These are phyloP conservation scores for Colletotrichum sublineola DNA, from an alignment of 2,329 filamentous ascomycete species.

Conservation along the genomic window DNA sequence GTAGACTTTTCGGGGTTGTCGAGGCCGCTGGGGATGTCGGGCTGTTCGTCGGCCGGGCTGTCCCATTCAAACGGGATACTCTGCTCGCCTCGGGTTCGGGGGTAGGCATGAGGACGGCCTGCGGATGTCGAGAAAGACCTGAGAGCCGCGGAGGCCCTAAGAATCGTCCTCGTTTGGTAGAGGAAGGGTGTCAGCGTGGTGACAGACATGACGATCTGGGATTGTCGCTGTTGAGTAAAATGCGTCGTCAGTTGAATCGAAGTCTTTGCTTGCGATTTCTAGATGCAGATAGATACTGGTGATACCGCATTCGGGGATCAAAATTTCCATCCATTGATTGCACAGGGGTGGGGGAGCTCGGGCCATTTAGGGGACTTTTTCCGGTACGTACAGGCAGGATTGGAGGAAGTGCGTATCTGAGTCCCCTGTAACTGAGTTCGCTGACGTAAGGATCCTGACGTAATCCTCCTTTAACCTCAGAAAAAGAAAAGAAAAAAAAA, in stretches of 20 bases:
- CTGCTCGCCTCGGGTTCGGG: constrained; percentile 40
- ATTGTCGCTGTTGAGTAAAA: neutral
- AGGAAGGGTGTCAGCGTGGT: constrained; percentile 74
- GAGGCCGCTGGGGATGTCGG: constrained; percentile 43
- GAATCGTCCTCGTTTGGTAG: constrained; percentile 78
- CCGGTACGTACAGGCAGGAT: no score
- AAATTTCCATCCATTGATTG: neutral
- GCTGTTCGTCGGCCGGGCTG: constrained; percentile 44
- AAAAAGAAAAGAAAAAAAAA: neutral
- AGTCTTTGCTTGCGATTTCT: constrained; percentile 1
- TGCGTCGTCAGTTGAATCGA: neutral
- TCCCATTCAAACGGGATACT: constrained; percentile 68
- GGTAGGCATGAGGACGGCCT: constrained; percentile 42
- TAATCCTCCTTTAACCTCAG: constrained; percentile 17
- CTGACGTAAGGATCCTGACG: constrained; percentile 36
- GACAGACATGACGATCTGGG: constrained; percentile 53
- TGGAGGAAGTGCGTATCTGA: no score
- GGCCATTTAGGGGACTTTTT: constrained; percentile 13
- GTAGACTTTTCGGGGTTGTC: constrained; percentile 56
- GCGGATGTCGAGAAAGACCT: constrained; percentile 41
- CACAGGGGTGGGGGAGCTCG: constrained; percentile 20
- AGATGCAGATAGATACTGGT: neutral
- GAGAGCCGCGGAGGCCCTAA: constrained; percentile 49
- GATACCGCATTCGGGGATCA: neutral
- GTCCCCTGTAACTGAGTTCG: neutral